Conservation (phyloP, 306 rosid genomes). For the Pyrus pyrifolia region DNA sequence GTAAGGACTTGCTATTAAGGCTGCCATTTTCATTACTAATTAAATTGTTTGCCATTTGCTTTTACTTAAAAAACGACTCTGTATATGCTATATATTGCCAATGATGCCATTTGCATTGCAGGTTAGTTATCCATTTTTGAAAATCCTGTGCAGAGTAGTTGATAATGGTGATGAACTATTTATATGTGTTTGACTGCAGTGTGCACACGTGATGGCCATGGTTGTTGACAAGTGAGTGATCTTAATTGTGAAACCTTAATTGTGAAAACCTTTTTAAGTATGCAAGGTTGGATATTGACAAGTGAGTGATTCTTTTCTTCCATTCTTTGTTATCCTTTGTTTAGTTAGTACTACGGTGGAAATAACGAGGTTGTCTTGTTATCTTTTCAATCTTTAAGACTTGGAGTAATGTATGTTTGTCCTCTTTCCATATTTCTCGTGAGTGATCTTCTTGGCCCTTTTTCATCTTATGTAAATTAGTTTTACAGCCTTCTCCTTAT, state of each 20-base stretch:
- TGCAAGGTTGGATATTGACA: slow-evolving; percentile 97
- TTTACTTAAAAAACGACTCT: too few relatives aligned
- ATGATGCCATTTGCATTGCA: too few relatives aligned
- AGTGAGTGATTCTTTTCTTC: slow-evolving; percentile 33
- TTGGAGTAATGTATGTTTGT: slow-evolving; percentile 97
- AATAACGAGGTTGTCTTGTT: slow-evolving; percentile 9
- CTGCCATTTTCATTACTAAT: too few relatives aligned
- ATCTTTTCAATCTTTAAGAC: slow-evolving; percentile 77
- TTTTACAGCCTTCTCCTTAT: background rate
- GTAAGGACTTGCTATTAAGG: too few relatives aligned
- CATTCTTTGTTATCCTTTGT: slow-evolving; percentile 10
- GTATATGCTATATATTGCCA: too few relatives aligned
- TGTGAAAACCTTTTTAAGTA: slow-evolving; percentile 81
- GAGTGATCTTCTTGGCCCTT: slow-evolving; percentile 34
- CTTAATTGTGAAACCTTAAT: slow-evolving; percentile 34
- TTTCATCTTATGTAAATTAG: background rate
- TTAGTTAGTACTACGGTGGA: slow-evolving; percentile 11
- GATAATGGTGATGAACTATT: too few relatives aligned
- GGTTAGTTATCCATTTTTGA: too few relatives aligned
- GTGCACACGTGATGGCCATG: slow-evolving; percentile 43
- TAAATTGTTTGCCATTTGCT: too few relatives aligned
- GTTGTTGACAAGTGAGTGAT: too few relatives aligned
- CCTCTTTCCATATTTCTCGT: slow-evolving; percentile 98
- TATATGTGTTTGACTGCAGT: slow-evolving; percentile 29
- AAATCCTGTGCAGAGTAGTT: too few relatives aligned